Evolutionary conservation across 106 monocot genomes (phyloP).

Genomic region (Dendrobium catenatum): DNA sequence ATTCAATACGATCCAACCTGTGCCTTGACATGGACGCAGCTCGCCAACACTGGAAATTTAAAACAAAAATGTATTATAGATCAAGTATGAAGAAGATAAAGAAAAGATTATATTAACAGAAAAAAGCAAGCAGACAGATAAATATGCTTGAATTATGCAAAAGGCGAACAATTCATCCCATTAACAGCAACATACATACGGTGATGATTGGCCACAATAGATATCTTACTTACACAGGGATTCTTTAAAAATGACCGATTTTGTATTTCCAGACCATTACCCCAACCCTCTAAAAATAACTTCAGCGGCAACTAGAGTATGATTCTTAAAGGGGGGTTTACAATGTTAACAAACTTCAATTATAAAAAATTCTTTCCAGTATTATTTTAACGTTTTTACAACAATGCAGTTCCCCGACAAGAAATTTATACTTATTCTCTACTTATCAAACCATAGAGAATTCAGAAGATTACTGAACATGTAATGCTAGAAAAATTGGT

Average conservation of each 20-base stretch:
- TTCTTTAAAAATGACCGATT: neutral
- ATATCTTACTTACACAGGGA: neutral
- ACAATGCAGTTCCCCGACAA: neutral
- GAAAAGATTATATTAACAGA: neutral
- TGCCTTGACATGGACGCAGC: conserved; percentile 68
- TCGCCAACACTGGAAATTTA: conserved; percentile 74
- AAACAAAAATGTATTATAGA: conserved; percentile 6
- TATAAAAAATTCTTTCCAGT: too few species aligned
- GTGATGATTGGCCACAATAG: neutral
- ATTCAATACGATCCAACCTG: conserved; percentile 53
- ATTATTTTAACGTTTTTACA: neutral
- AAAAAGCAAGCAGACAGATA: neutral
- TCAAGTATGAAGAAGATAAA: neutral
- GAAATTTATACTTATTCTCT: neutral
- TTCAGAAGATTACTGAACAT: neutral
- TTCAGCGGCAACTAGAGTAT: neutral
- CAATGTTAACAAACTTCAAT: too few species aligned
- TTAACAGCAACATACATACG: neutral
- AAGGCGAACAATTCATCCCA: neutral
- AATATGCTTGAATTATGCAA: neutral
- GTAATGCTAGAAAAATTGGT: neutral
- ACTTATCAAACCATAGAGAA: neutral
- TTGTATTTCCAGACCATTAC: neutral
- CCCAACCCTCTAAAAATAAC: neutral
- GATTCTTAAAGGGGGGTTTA: too few species aligned